Evolutionary conservation across 202 grass and related monocot genomes (phyloP).

Genomic region (Schoenoplectus tabernaemontani): DNA sequence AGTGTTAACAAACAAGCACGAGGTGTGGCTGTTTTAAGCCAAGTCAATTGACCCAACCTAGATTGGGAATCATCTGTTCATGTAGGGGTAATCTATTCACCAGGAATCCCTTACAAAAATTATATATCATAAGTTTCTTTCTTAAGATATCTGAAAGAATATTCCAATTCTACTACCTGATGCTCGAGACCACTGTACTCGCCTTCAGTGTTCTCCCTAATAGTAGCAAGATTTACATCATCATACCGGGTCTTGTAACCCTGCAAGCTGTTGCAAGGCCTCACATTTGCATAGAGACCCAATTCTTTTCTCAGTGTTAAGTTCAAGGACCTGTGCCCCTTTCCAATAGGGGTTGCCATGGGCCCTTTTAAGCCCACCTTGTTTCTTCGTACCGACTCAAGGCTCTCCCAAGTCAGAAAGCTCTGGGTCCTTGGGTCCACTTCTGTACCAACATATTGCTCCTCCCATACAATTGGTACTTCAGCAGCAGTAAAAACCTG

Average conservation of each 20-base stretch:
- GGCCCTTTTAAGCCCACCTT: conserved; percentile 94
- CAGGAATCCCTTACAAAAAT: background rate
- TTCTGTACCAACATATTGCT: conserved; percentile 78
- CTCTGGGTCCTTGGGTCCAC: conserved; percentile 94
- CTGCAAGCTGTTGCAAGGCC: conserved; percentile 84
- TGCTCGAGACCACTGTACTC: conserved; percentile 99
- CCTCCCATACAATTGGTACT: conserved; percentile 94
- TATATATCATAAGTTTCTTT: background rate
- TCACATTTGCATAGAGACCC: conserved; percentile 87
- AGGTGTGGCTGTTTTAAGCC: background rate
- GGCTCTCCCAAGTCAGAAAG: conserved; percentile 94
- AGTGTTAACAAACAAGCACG: background rate
- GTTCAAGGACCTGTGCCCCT: conserved; percentile 93
- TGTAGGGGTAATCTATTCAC: background rate
- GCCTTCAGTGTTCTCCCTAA: conserved; percentile 96
- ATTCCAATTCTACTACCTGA: conserved; percentile 44
- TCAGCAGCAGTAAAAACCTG: conserved; percentile 86
- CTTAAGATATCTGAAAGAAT: background rate
- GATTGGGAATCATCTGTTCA: background rate
- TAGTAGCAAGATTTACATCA: conserved; percentile 92
- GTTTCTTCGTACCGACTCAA: conserved; percentile 80
- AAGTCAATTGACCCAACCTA: background rate
- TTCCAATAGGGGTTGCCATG: conserved; percentile 98
- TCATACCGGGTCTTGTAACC: conserved; percentile 96
- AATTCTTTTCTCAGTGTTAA: conserved; percentile 93